Conservation (phyloP, 1,284 basidiomycete species). For the Vanrija sp. region DNA sequence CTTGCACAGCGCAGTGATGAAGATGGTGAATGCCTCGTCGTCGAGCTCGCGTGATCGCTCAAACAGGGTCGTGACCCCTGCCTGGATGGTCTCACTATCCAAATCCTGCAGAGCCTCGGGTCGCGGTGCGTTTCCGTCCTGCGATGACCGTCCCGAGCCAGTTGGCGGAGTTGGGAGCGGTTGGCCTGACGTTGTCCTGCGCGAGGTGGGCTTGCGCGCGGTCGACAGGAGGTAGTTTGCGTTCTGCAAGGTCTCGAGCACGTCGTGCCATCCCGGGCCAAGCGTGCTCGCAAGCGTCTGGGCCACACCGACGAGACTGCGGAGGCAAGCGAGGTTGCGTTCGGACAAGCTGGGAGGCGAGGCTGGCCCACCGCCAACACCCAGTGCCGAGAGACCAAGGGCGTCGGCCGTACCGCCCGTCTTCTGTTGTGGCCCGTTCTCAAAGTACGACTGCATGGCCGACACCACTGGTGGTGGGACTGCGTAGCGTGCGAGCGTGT, state of each 20-base stretch:
- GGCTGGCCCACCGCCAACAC: slow-evolving; percentile 36
- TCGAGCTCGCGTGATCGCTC: slow-evolving; percentile 78
- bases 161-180: not conserved
- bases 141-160: slow-evolving; percentile 5
- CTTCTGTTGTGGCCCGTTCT: slow-evolving; percentile 37
- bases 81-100: slow-evolving; percentile 67
- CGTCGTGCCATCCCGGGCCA: slow-evolving; percentile 82
- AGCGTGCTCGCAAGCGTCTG: slow-evolving; percentile 79
- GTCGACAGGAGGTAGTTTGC: slow-evolving; percentile 77
- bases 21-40: slow-evolving; percentile 74
- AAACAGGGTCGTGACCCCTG: slow-evolving; percentile 72
- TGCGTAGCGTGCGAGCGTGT: slow-evolving; percentile 76
- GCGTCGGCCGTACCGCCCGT: slow-evolving; percentile 61
- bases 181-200: not conserved
- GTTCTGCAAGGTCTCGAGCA: slow-evolving; percentile 86
- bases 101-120: slow-evolving; percentile 55
- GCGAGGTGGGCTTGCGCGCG: not conserved
- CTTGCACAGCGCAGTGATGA: slow-evolving; percentile 75
- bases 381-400: slow-evolving; percentile 56
- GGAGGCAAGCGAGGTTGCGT: slow-evolving; percentile 84
- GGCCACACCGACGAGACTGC: slow-evolving; percentile 72
- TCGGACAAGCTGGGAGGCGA: slow-evolving; percentile 71
- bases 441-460: slow-evolving; percentile 67
- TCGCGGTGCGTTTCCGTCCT: slow-evolving; percentile 14
- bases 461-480: slow-evolving; percentile 83